Base-by-base conservation (phyloP, 1,139 yeast genomes). In the Candida albicans region DNA sequence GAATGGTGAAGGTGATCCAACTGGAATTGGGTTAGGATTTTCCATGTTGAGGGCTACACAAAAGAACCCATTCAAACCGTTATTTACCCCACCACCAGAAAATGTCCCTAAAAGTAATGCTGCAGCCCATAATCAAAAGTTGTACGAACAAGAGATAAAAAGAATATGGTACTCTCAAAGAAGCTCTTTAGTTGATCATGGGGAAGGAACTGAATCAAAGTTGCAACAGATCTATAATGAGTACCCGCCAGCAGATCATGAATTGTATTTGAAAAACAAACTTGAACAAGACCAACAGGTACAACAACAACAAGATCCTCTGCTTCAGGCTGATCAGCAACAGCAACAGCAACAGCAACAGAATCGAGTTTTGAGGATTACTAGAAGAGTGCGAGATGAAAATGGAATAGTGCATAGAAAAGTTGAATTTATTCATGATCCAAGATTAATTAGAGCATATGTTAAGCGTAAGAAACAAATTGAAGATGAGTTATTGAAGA, bases 1-100 rank as follows among this genome's bases (percentile, higher is more conserved):
- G 33, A 90, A 89, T 58, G 97, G 97, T n/a, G 95, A 86, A 48
- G 99, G 98, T 41, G 99, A 93, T 62, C 96, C 96, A 2, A 84
- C 96, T 0, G 96, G 96, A 29, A 81, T 87, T 50, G 95, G 96
- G 1, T 86, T 88, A 50, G 96, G 95, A 0, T 87, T 87, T 54
- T 88, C 96, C n/a, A 87, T 91, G 55, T 73, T 91, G 52, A 78
- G 91, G 51, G 88, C 96, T 0, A 88, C 98, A 0, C 95, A 93
- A 87, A 93, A 91, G 64, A 96, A 95, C 56, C 96, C 96, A 1
- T 93, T 93, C 64, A 75, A 80, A 41, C 88, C 91, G 1, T 67
- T 76, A n/a, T 63, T 68, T 47, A 65, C 85, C 66, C 74, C 75
- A 4, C 68, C 67, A 4, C 68, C 65, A 40, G 76, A 71, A 42